Evolutionary conservation across 2,329 filamentous ascomycete genomes (phyloP).

Genomic region (Ascochyta lentis): DNA sequence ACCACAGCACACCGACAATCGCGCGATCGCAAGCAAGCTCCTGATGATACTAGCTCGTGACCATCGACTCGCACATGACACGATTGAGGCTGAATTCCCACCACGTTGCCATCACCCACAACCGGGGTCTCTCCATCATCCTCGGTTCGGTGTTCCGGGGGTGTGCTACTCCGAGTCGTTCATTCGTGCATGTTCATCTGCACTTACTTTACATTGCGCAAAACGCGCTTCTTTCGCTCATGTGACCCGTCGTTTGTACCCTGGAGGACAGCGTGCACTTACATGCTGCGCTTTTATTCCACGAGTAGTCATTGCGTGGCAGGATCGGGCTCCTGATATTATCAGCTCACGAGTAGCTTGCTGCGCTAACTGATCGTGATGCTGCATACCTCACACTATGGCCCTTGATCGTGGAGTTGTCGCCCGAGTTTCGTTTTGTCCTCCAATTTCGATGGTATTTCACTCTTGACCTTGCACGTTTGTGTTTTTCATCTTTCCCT

Average conservation of each 20-base stretch:
- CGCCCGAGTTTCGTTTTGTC: too few species aligned
- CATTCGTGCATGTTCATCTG: not conserved
- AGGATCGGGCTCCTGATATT: not conserved
- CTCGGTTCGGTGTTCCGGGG: not conserved
- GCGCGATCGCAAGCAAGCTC: not conserved
- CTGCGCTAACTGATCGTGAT: not conserved
- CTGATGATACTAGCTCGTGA: constrained; percentile 5
- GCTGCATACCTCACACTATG: too few species aligned
- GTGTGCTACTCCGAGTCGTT: not conserved
- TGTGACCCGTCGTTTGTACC: constrained; percentile 7
- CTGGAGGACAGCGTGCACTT: not conserved
- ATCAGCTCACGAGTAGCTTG: not conserved
- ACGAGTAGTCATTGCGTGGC: not conserved
- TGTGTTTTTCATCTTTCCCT: not conserved
- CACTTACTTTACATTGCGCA: not conserved
- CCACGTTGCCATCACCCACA: not conserved
- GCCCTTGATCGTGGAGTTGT: too few species aligned
- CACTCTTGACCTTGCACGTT: too few species aligned
- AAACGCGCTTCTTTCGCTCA: constrained; percentile 8
- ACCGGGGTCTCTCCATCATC: not conserved
- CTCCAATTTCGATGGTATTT: too few species aligned
- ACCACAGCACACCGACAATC: not conserved
- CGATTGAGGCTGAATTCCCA: not conserved
- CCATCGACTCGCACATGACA: constrained; percentile 9
- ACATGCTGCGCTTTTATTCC: not conserved